Conservation (phyloP, 352 stramenopile genomes). For the Phytopythium montanum region DNA sequence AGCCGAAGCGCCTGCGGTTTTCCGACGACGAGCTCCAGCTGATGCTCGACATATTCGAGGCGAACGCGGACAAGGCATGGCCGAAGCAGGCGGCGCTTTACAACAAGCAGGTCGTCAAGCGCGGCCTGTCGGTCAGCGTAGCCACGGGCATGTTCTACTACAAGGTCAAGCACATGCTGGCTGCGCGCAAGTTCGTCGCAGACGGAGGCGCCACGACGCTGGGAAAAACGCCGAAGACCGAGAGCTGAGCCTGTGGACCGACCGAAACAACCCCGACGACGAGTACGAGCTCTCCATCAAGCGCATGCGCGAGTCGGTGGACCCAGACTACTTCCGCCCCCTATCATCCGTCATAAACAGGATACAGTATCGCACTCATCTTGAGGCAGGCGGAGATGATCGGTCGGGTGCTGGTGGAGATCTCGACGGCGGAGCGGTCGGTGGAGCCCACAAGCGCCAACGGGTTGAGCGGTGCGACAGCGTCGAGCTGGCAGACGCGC, state of each 20-base stretch:
- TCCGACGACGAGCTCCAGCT: background rate
- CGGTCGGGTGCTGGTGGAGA: too few relatives aligned
- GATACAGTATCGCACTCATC: background rate
- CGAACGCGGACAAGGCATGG: background rate
- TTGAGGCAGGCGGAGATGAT: background rate
- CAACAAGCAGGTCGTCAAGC: background rate
- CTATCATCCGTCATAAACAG: background rate
- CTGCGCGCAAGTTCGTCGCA: background rate
- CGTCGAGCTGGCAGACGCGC: background rate
- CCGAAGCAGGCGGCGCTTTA: background rate
- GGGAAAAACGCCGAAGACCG: background rate
- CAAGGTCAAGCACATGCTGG: background rate
- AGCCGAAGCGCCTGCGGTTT: background rate
- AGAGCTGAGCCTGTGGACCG: background rate
- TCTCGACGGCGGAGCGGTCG: too few relatives aligned
- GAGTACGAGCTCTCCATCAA: background rate
- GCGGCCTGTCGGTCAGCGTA: background rate
- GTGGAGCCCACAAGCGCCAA: too few relatives aligned
- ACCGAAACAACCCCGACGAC: background rate
- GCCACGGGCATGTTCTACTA: background rate
- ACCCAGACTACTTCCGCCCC: background rate
- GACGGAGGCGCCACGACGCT: background rate
- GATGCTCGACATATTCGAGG: background rate
- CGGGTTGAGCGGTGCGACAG: background rate
- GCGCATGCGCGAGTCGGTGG: background rate